A percentile compares a stretch with the other conserved stretches of the same genome.
Evolutionary conservation across 2,329 filamentous ascomycete species (phyloP).

Genomic region (Rosellinia necatrix): DNA sequence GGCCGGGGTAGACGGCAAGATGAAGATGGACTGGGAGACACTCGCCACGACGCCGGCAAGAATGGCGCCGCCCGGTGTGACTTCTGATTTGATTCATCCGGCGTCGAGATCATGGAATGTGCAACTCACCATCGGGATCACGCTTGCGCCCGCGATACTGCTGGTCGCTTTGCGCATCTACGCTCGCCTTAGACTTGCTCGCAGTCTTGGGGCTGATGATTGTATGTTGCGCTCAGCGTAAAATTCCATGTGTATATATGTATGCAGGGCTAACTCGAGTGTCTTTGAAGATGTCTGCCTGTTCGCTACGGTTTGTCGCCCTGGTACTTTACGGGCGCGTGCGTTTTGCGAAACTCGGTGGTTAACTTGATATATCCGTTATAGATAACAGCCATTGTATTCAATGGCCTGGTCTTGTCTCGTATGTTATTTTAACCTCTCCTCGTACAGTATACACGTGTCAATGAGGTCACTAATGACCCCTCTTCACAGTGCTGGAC

Average conservation of each 20-base stretch:
- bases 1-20: neutral
- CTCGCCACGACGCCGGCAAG: slow-evolving; percentile 4
- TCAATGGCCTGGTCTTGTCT: slow-evolving; percentile 13
- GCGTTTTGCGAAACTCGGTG: neutral
- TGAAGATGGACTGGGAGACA: neutral
- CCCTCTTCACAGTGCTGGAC: slow-evolving; percentile 1
- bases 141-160: slow-evolving; percentile 8
- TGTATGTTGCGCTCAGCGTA: slow-evolving; percentile 1
- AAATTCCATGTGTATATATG: neutral
- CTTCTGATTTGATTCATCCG: slow-evolving; percentile 15
- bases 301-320: slow-evolving; percentile 8
- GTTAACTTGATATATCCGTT: neutral
- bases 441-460: neutral
- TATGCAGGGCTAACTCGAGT: neutral
- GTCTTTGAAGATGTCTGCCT: slow-evolving; percentile 11
- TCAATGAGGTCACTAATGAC: neutral
- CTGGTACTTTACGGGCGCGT: neutral
- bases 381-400: slow-evolving; percentile 7
- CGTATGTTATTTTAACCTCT: neutral
- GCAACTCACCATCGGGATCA: slow-evolving; percentile 9
- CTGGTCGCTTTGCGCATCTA: slow-evolving; percentile 17
- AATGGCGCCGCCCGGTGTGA: neutral
- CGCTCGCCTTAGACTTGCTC: slow-evolving; percentile 16
- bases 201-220: slow-evolving; percentile 14
- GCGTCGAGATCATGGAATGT: slow-evolving; percentile 18